phyloP scores from a whole-genome alignment of 352 stramenopile species.

The Phytophthora ramorum region DNA sequence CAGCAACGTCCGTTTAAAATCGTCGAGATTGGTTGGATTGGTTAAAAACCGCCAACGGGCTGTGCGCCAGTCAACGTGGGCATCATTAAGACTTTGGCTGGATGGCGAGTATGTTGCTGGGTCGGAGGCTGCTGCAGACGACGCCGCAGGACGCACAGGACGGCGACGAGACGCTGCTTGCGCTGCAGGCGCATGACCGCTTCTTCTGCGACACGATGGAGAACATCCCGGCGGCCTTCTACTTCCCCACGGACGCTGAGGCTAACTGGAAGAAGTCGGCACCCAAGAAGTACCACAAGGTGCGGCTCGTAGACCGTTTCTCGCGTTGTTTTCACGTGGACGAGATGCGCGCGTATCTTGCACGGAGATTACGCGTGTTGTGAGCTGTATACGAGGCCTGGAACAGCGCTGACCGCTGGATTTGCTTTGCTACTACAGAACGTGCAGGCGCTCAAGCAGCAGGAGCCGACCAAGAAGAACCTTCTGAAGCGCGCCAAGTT shows the following conservation, averaged over 20 bases:
- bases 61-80: constrained; percentile 36
- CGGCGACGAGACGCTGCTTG: constrained; percentile 24
- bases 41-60: neutral
- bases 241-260: constrained; percentile 82
- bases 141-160: constrained; percentile 15
- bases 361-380: constrained; percentile 1
- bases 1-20: too few species aligned
- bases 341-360: neutral
- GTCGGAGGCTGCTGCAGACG: constrained; percentile 57
- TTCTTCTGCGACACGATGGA: constrained; percentile 86
- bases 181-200: constrained; percentile 51
- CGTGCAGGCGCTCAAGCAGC: constrained; percentile 58
- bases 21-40: too few species aligned
- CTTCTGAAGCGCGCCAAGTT: constrained; percentile 77
- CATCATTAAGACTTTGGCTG: constrained; percentile 20
- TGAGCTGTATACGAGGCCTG: constrained; percentile 5
- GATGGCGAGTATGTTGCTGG: constrained; percentile 54
- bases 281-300: constrained; percentile 83
- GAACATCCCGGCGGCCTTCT: constrained; percentile 75
- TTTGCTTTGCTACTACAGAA: constrained; percentile 37
- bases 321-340: neutral
- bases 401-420: constrained; percentile 17
- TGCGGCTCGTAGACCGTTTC: constrained; percentile 22
- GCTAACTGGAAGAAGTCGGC: constrained; percentile 77
- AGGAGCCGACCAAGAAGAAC: constrained; percentile 65